Percentiles rank a stretch among this genome's conserved stretches.
Conservation (phyloP, 2,329 filamentous ascomycete species). For the Pseudocercospora musae region DNA sequence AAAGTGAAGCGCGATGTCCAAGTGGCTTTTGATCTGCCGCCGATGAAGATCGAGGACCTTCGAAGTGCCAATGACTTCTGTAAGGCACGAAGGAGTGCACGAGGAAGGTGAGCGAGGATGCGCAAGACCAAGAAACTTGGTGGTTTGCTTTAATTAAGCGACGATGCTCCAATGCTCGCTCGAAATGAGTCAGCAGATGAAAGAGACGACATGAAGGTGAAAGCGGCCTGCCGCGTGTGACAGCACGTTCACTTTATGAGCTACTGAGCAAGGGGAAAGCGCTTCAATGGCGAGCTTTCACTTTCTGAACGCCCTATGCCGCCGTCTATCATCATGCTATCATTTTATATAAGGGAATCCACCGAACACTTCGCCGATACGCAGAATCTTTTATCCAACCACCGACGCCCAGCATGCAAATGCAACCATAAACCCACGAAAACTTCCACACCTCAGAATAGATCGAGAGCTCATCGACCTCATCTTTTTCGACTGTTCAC, state of each 20-base stretch:
- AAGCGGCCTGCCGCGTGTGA: neutral
- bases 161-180: neutral
- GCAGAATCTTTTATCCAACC: neutral
- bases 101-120: neutral
- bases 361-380: neutral
- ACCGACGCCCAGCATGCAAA: neutral
- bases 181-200: neutral
- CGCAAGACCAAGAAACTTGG: neutral
- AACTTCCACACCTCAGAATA: neutral
- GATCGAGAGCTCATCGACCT: neutral
- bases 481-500: conserved; percentile 73
- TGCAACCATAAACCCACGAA: neutral
- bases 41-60: neutral
- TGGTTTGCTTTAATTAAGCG: neutral
- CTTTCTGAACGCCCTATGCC: neutral
- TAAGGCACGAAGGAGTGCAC: neutral
- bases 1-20: neutral
- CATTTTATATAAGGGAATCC: no score
- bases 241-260: neutral
- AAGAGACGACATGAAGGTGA: neutral
- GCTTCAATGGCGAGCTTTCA: no score
- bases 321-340: neutral
- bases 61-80: neutral
- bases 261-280: neutral
- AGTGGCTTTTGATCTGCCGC: neutral